A percentile compares a stretch with the other conserved stretches of the same genome.
These are phyloP conservation scores for Gremmenia infestans DNA, from an alignment of 2,329 filamentous ascomycete species.

Conservation along the genomic window DNA sequence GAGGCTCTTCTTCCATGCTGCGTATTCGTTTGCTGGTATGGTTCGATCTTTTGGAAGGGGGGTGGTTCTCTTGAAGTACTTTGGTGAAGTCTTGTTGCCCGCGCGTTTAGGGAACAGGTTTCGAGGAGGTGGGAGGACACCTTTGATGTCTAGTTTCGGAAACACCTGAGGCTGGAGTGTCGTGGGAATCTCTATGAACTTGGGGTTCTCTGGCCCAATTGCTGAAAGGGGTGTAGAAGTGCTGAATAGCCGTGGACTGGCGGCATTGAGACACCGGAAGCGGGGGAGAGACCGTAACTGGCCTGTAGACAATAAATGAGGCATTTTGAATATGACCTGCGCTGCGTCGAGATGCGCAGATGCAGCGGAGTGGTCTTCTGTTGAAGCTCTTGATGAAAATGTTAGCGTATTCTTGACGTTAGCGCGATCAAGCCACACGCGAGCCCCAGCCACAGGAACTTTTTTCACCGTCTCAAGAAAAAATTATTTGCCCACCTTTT, in stretches of 20 bases:
- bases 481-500: conserved; percentile 19
- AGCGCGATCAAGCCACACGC: conserved; percentile 14
- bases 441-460: conserved; percentile 20
- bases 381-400: not conserved
- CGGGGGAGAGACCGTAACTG: conserved; percentile 28
- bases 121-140: conserved; percentile 77
- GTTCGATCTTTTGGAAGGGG: conserved; percentile 41
- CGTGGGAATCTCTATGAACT: conserved; percentile 76
- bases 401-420: conserved; percentile 13
- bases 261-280: conserved; percentile 29
- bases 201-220: conserved; percentile 79
- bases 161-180: conserved; percentile 57
- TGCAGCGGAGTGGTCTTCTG: not conserved
- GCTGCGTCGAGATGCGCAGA: not conserved
- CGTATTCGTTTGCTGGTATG: conserved; percentile 26
- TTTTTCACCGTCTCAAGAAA: conserved; percentile 10
- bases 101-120: conserved; percentile 63
- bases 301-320: conserved; percentile 24
- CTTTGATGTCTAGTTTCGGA: conserved; percentile 52
- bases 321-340: conserved; percentile 20
- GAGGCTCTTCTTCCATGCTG: conserved; percentile 66
- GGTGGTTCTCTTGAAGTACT: conserved; percentile 58
- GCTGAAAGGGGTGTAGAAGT: conserved; percentile 38
- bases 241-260: conserved; percentile 39
- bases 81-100: conserved; percentile 54